phyloP scores from a whole-genome alignment of 2,329 filamentous ascomycete species.

The Stemphylium lycopersici region DNA sequence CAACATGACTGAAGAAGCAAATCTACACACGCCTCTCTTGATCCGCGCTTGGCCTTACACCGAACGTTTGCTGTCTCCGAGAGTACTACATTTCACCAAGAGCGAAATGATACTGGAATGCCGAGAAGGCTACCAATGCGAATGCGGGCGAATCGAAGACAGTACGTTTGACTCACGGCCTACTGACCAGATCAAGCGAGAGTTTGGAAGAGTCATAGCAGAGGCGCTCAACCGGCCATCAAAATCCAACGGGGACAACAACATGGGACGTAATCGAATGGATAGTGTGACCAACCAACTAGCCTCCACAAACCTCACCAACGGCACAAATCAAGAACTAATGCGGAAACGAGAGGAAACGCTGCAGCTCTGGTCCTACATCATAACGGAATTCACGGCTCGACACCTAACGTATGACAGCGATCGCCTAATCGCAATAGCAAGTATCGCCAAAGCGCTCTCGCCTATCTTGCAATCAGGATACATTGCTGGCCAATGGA shows the following conservation, averaged over 20 bases:
- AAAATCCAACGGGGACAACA: conserved; percentile 13
- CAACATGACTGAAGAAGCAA: conserved; percentile 38
- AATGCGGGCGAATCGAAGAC: conserved; percentile 44
- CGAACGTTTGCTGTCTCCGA: conserved; percentile 40
- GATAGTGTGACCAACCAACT: conserved; percentile 40
- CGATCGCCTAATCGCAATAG: conserved; percentile 41
- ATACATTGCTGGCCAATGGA: conserved; percentile 48
- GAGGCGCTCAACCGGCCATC: conserved; percentile 22
- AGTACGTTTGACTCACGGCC: conserved; percentile 38
- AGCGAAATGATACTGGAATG: conserved; percentile 49
- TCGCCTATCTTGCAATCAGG: conserved; percentile 34
- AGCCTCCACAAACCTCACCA: conserved; percentile 34
- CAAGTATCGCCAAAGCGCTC: conserved; percentile 39
- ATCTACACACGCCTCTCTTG: conserved; percentile 40
- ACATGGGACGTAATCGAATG: conserved; percentile 23
- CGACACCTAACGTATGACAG: conserved; percentile 41
- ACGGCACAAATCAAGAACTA: conserved; percentile 21
- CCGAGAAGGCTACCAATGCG: conserved; percentile 44
- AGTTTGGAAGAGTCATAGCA: conserved; percentile 34
- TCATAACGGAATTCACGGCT: conserved; percentile 46
- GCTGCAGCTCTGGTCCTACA: conserved; percentile 44
- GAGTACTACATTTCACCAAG: conserved; percentile 43
- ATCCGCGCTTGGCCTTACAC: conserved; percentile 44
- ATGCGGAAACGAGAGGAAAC: conserved; percentile 34
- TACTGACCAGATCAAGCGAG: conserved; percentile 44